A percentile compares a stretch with the other conserved stretches of the same genome.
Evolutionary conservation across 495 filamentous ascomycete species (phyloP).

Genomic region (Cercophora sp.): DNA sequence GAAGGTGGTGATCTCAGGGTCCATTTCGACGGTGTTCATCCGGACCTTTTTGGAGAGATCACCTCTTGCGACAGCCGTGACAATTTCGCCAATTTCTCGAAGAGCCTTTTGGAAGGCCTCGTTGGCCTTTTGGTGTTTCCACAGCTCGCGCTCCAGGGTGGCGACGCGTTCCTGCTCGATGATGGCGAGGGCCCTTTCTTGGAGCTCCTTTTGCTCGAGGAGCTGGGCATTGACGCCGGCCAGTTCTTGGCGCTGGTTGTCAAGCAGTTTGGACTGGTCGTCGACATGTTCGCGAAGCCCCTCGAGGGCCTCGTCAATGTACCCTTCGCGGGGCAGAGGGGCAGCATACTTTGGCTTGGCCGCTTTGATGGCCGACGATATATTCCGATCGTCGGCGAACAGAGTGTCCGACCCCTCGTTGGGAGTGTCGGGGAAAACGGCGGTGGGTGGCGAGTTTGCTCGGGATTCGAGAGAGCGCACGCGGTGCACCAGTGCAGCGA

Average conservation of each 20-base stretch:
- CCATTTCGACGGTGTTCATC: conserved; percentile 94
- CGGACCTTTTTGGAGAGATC: conserved; percentile 97
- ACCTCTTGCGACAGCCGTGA: conserved; percentile 91
- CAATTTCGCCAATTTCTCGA: conserved; percentile 94
- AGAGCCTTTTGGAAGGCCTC: conserved; percentile 97
- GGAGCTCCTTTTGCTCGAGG: conserved; percentile 59
- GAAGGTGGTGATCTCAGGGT: conserved; percentile 98
- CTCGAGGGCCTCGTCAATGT: conserved; percentile 65
- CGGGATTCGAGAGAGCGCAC: conserved; percentile 67
- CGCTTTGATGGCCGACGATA: conserved; percentile 19
- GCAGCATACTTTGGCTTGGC: conserved; percentile 21
- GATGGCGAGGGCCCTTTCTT: conserved; percentile 56
- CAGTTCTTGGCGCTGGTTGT: conserved; percentile 67
- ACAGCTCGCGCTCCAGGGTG: conserved; percentile 79
- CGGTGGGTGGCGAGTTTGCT: conserved; percentile 49
- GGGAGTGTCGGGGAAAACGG: conserved; percentile 59
- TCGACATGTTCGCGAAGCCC: conserved; percentile 71
- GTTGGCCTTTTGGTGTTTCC: conserved; percentile 96
- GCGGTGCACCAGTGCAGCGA: conserved; percentile 62
- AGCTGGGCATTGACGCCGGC: conserved; percentile 64
- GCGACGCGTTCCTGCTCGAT: conserved; percentile 52
- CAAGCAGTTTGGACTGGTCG: conserved; percentile 73
- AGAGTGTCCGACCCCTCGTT: conserved; percentile 53
- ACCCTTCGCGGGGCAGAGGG: conserved; percentile 31
- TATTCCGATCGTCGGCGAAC: conserved; percentile 42